Evolutionary conservation across 768 basidiomycete species (phyloP), one percentile per base, ranked within the genome.

Genomic region (Psilocybe cyanescens): DNA sequence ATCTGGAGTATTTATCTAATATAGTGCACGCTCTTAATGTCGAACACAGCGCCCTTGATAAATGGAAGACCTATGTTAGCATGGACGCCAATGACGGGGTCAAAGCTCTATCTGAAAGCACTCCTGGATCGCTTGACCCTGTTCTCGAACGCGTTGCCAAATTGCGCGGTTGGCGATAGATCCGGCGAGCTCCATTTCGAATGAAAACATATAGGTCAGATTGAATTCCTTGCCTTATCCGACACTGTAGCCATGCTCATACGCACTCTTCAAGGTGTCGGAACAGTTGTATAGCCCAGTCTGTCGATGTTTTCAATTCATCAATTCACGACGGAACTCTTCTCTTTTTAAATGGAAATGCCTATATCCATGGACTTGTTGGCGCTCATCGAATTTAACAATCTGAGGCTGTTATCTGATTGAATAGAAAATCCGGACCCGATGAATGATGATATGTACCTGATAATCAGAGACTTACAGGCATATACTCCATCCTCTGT

Each of bases 21-120:
- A 95, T 99, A 50, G 90, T 95, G 35, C 81, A 88, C 50, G 95
- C 94, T 29, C 80, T 99, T 54, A 95, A 96, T 69, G 94, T 97
- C 4, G 94, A 97, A 66, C 89, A 83, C 68, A 85, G 86, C 6
- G 90, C 89, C 39, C 76, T 99, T 48, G 90, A 90, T 64, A 79
- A 77, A 68, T 98, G 97, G 97, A 87, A 84, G 72, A 83, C 84
- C 53, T 87, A 79, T 56, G 79, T 82, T n/a, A 86, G 84, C 39
- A 74, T 90, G 76, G 85, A 86, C 47, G 85, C 90, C 52, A 78
- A 79, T 45, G 79, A 79, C 50, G 79, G 81, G 3, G 75, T 66
- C 55, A 75, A 70, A 58, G 73, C 65, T 51, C 52, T 77, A 16
- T 65, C 50, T 12, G 74, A 76, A 45, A 71, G 65, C 9, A 65